Conservation (phyloP, 2,329 filamentous ascomycete genomes). For the Didymella pomorum region DNA sequence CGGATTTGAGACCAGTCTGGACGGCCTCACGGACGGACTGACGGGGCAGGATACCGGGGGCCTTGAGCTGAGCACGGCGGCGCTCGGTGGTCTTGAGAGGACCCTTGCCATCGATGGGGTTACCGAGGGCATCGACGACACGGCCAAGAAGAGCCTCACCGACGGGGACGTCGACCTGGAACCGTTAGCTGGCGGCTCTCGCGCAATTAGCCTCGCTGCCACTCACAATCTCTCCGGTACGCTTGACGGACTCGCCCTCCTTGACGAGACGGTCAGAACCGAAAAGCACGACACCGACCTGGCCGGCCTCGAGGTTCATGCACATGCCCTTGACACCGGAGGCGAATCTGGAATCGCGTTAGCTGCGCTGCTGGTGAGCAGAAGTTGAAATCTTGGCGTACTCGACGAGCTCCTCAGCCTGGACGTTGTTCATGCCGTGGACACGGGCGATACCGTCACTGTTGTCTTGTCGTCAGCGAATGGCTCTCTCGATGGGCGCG, state of each 20-base stretch:
- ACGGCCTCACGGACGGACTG: conserved; percentile 98
- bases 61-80: conserved; percentile 98
- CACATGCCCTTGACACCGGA: conserved; percentile 99
- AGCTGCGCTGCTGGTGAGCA: conserved; percentile 32
- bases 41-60: conserved; percentile 96
- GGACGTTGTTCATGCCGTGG: conserved; percentile 99
- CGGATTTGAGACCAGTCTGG: conserved; percentile 98
- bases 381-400: conserved; percentile 63
- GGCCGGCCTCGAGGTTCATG: conserved; percentile 99
- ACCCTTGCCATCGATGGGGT: conserved; percentile 99
- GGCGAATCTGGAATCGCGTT: conserved; percentile 75
- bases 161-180: conserved; percentile 93
- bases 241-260: conserved; percentile 99
- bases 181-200: conserved; percentile 30
- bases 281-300: conserved; percentile 99
- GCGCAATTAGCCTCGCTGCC: not conserved
- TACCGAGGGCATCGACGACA: conserved; percentile 97
- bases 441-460: conserved; percentile 99
- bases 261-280: conserved; percentile 99
- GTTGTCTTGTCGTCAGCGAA: conserved; percentile 49
- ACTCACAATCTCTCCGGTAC: conserved; percentile 98
- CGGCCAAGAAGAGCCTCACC: conserved; percentile 92
- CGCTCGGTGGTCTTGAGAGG: conserved; percentile 90
- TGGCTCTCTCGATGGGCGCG: conserved; percentile 35
- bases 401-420: conserved; percentile 99